Evolutionary conservation across 108 stramenopile genomes (phyloP), one percentile per base, ranked within the genome.

Genomic region (Discostella pseudostelligera): DNA sequence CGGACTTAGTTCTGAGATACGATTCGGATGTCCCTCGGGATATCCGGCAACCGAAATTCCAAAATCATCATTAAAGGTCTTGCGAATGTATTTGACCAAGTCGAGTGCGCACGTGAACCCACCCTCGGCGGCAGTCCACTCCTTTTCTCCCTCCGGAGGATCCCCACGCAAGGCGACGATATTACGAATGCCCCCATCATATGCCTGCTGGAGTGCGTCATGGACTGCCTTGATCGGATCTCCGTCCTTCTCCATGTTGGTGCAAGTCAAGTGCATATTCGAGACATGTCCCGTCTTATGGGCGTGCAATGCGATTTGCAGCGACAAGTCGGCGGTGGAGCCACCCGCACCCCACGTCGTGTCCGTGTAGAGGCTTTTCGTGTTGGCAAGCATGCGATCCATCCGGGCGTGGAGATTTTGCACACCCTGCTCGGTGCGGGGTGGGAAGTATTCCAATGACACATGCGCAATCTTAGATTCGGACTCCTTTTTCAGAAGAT

Each of bases 261-360:
- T 99, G 88, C 99, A 99, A 4, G 99, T 99, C 67, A 99, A 72
- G 74, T 99, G 99, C 95, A 99, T 95, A 78, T 99, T 99, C 53
- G 97, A 81, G 14, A 95, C 89, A 48, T 96, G 93, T 25, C 99
- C 99, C 22, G 80, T 75, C 40, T 83, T 59, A 43, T 95, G 88
- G 8, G 87, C 85, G 56, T 95, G 82, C 11, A 83, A 54, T 20
- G 93, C 90, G 32, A 99, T 78, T 17, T 98, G 86, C 61, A 99
- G 59, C 9, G 96, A 96, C 25, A 99, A 82, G 4, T 97, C 96
- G 13, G 97, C 94, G 19, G 99, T 99, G 58, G 94, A 96, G 17
- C 99, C 99, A 32, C 99, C 99, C 26, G 99, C 99, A 65, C 99
- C 99, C 98, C 98, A 99, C 8, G 99, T 99, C 76, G 98, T 87